Percentiles rank a stretch among this genome's conserved stretches.
Conservation (phyloP, 169 alveolate species). For the Babesia caballi region DNA sequence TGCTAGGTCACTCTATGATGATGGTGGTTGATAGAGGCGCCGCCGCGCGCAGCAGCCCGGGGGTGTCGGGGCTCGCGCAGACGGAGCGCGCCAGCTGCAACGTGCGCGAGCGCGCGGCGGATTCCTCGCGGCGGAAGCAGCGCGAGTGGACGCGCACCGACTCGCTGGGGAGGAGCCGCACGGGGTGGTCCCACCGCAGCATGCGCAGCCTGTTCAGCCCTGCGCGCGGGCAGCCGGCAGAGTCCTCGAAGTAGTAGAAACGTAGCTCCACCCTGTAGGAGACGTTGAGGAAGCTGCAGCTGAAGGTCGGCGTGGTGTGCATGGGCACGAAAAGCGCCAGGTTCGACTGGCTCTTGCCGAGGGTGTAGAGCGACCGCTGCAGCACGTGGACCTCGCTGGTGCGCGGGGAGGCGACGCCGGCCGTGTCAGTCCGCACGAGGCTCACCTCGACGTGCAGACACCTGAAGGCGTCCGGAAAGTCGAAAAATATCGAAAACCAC, state of each 20-base stretch:
- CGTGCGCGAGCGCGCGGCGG: neutral
- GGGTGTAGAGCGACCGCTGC: slow-evolving; percentile 29
- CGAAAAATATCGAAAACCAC: slow-evolving; percentile 48
- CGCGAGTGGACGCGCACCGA: slow-evolving; percentile 16
- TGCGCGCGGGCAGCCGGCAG: neutral
- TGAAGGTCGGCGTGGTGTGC: slow-evolving; percentile 43
- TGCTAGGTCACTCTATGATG: neutral
- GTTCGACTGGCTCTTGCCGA: slow-evolving; percentile 41
- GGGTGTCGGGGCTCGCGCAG: neutral
- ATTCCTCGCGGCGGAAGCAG: slow-evolving; percentile 13
- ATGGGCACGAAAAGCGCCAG: slow-evolving; percentile 24
- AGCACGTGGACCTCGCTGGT: slow-evolving; percentile 2
- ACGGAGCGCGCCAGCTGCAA: slow-evolving; percentile 11
- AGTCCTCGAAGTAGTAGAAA: slow-evolving; percentile 27
- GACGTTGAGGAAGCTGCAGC: slow-evolving; percentile 9
- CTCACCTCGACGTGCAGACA: slow-evolving; percentile 41
- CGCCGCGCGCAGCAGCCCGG: neutral
- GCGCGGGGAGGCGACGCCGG: neutral
- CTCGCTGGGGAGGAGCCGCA: slow-evolving; percentile 38
- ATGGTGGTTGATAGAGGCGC: slow-evolving; percentile 3
- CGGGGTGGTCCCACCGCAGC: slow-evolving; percentile 39
- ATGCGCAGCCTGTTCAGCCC: slow-evolving; percentile 31
- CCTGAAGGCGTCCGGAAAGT: slow-evolving; percentile 28
- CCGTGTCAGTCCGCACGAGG: slow-evolving; percentile 16
- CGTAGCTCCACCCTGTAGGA: slow-evolving; percentile 41